A percentile compares a stretch with the other conserved stretches of the same genome.
These are phyloP conservation scores for Discostella stelligera DNA, from an alignment of 352 stramenopile species.

Conservation along the genomic window DNA sequence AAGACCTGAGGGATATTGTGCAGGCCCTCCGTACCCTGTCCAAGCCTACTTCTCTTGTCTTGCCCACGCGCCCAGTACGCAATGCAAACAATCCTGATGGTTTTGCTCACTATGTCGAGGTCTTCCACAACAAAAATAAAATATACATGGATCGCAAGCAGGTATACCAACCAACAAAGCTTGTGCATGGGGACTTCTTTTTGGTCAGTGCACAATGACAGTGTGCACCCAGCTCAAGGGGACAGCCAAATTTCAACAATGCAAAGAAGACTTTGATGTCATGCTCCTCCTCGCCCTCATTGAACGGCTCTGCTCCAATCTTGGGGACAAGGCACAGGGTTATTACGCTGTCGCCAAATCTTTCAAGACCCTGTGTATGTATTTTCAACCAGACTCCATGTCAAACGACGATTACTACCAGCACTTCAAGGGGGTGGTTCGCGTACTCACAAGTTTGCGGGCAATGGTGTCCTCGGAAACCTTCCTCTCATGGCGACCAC, in stretches of 20 bases:
- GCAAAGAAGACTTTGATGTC: not conserved
- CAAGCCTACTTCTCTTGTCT: too few species aligned
- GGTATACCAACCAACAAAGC: too few species aligned
- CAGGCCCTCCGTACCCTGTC: too few species aligned
- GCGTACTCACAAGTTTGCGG: not conserved
- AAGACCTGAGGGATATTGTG: not conserved
- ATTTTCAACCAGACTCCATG: not conserved
- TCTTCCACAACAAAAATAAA: too few species aligned
- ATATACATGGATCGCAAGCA: too few species aligned
- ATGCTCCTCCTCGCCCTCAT: not conserved
- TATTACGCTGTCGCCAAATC: not conserved
- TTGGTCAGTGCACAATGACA: not conserved
- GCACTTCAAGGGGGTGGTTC: not conserved
- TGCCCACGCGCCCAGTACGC: too few species aligned
- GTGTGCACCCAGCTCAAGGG: not conserved
- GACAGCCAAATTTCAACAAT: not conserved
- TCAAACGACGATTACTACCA: not conserved
- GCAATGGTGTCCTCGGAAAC: not conserved
- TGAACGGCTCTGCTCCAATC: not conserved
- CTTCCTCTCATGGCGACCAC: not conserved
- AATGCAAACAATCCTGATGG: too few species aligned
- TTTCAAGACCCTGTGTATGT: slow-evolving; percentile 4
- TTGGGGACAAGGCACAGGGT: not conserved
- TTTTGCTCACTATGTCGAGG: too few species aligned
- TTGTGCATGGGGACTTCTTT: not conserved